Evolutionary conservation across 202 grass and related monocot genomes (phyloP).

Genomic region (Digitaria exilis): DNA sequence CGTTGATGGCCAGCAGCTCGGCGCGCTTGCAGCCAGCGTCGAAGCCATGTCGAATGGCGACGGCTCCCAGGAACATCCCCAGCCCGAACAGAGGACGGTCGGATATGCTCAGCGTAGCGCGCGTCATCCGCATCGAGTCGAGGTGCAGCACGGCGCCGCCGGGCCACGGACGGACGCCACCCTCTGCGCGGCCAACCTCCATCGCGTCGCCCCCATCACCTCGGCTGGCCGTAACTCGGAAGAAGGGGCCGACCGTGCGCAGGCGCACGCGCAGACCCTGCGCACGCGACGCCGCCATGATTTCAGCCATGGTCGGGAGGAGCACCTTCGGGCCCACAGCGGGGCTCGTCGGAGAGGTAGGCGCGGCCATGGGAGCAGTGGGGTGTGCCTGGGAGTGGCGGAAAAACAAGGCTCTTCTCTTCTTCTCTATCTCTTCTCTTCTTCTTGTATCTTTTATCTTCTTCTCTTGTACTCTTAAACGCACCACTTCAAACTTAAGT

Average conservation of each 20-base stretch:
- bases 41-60: slow-evolving; percentile 77
- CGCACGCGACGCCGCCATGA: slow-evolving; percentile 54
- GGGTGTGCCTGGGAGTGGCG: not conserved
- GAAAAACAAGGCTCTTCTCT: not conserved
- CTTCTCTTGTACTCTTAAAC: too few species aligned
- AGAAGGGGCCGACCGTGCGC: slow-evolving; percentile 68
- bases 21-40: slow-evolving; percentile 75
- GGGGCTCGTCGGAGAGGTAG: not conserved
- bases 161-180: slow-evolving; percentile 68
- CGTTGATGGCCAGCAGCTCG: slow-evolving; percentile 89
- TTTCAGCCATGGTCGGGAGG: slow-evolving; percentile 75
- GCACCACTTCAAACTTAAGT: too few species aligned
- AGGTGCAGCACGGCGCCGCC: slow-evolving; percentile 70
- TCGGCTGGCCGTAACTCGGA: slow-evolving; percentile 50
- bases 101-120: slow-evolving; percentile 50
- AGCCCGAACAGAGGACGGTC: slow-evolving; percentile 79
- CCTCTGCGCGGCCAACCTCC: slow-evolving; percentile 78
- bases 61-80: slow-evolving; percentile 82
- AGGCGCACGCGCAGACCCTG: slow-evolving; percentile 67
- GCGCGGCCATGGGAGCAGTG: slow-evolving; percentile 16
- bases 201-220: not conserved
- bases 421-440: too few species aligned
- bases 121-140: slow-evolving; percentile 77
- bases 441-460: too few species aligned
- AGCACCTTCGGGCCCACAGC: not conserved